Base-by-base conservation (phyloP, 345 rosid genomes). In the Citrus reticulata region DNA sequence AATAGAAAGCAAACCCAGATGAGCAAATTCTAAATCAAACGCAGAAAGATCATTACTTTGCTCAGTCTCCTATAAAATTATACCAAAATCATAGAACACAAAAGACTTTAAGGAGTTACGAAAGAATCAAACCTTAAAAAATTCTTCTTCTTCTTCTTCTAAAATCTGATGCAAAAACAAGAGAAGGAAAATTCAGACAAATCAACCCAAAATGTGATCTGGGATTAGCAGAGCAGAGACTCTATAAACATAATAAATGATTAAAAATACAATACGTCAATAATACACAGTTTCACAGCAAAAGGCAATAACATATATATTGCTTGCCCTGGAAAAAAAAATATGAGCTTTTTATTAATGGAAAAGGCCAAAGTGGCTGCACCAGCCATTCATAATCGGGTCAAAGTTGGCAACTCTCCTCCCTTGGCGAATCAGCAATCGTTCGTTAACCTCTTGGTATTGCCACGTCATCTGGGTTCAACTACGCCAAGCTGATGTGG, bases 371-470 rank as follows among this genome's bases (percentile, higher is more conserved):
- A 57, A 57, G 3, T n/a, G 62, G 25, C 27, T 22, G 25, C 62
- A 58, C 62, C 25, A 58, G 10, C 10, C 17, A 1, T 59, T 14
- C 39, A 63, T 24, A 20, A 34, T 57, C 55, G 79, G 82, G 88
- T 86, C 89, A 77, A 85, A 82, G 17, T 77, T 82, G 85, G 79
- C 77, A 34, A 46, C 74, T 73, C 60, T 30, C 42, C 9, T 35
- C 10, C 68, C 8, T 22, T 9, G 0, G 37, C 1, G 27, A 55
- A 19, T 6, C 68, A 34, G 11, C 11, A 2, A 13, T 49, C 49
- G 49, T 46, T 17, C 25, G n/a, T 25, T 60, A 2, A 68, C 17
- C 39, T 22, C 65, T 30, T 5, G 60, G 34, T 20, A 34, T 70
- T 11, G 34, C 78, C 71, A 66, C 54, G 32, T 76, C 70, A 62